Percentiles rank a stretch among this genome's conserved stretches.
Evolutionary conservation across 805 yeast species (phyloP).

Genomic region (Ogataea methanolica): DNA sequence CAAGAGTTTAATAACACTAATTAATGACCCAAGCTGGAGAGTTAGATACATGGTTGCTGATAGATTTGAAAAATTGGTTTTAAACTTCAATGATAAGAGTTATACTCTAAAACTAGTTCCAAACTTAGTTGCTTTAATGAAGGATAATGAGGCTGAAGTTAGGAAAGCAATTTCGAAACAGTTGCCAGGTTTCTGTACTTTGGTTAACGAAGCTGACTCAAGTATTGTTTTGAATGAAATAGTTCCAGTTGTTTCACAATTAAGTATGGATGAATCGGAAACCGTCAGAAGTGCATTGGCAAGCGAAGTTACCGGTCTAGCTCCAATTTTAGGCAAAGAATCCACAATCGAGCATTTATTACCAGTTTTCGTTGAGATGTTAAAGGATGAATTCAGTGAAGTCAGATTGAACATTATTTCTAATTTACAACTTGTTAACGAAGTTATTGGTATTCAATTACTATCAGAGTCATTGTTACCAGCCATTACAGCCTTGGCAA

Average conservation of each 20-base stretch:
- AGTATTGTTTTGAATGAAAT: conserved; percentile 61
- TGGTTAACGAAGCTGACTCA: conserved; percentile 38
- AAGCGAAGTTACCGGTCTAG: conserved; percentile 76
- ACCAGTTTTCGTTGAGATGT: conserved; percentile 88
- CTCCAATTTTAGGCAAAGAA: conserved; percentile 81
- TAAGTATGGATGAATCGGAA: conserved; percentile 89
- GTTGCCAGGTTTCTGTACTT: conserved; percentile 66
- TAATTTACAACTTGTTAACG: conserved; percentile 85
- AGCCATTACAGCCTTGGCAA: conserved; percentile 92
- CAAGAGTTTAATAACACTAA: conserved; percentile 61
- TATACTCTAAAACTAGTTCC: conserved; percentile 58
- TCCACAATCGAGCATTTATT: conserved; percentile 74
- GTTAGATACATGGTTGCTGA: conserved; percentile 99
- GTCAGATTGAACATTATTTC: conserved; percentile 93
- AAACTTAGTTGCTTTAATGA: conserved; percentile 72
- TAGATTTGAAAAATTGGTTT: conserved; percentile 70
- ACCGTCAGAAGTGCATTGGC: conserved; percentile 92
- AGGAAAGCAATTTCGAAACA: conserved; percentile 93
- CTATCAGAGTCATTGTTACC: conserved; percentile 86
- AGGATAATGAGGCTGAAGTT: conserved; percentile 95
- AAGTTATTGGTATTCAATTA: conserved; percentile 86
- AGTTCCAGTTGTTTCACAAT: conserved; percentile 75
- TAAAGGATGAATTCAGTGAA: conserved; percentile 95
- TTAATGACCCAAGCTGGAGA: conserved; percentile 93
- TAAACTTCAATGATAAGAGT: conserved; percentile 53